Evolutionary conservation across 2,329 filamentous ascomycete genomes (phyloP).

Genomic region (Triangularia setosa): DNA sequence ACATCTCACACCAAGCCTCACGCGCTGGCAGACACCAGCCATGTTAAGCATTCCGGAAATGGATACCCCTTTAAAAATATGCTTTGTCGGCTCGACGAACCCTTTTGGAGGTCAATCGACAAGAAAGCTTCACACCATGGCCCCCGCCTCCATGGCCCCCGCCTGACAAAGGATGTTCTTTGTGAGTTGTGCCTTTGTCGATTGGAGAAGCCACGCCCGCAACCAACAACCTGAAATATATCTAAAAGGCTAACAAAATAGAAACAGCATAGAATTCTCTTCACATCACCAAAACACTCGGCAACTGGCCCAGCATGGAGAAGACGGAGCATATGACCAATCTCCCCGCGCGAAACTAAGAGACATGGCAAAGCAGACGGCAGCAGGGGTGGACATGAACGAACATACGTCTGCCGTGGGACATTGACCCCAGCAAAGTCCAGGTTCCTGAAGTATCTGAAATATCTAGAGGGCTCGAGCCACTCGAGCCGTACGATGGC

Average conservation of each 20-base stretch:
- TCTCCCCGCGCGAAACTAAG: neutral
- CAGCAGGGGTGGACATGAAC: neutral
- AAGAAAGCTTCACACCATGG: neutral
- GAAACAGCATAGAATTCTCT: neutral
- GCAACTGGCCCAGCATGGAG: neutral
- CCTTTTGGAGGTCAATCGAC: neutral
- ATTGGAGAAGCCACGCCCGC: neutral
- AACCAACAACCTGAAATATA: neutral
- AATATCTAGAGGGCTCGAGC: neutral
- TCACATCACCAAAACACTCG: neutral
- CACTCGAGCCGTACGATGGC: neutral
- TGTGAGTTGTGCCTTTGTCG: neutral
- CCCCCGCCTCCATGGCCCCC: too few species aligned
- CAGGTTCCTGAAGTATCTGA: constrained; percentile 6
- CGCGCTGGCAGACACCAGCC: neutral
- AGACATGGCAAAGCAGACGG: neutral
- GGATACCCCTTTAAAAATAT: neutral
- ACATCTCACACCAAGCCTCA: neutral
- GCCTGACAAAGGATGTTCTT: neutral
- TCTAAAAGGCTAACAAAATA: neutral
- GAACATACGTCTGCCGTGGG: neutral
- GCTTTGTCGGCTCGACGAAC: neutral
- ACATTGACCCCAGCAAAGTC: neutral
- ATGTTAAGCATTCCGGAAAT: neutral
- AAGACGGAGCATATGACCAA: neutral